A percentile compares a stretch with the other conserved stretches of the same genome.
These are phyloP conservation scores for Hemisphaericaspora subhashii DNA, from an alignment of 1,139 yeast genomes.

Conservation along the genomic window DNA sequence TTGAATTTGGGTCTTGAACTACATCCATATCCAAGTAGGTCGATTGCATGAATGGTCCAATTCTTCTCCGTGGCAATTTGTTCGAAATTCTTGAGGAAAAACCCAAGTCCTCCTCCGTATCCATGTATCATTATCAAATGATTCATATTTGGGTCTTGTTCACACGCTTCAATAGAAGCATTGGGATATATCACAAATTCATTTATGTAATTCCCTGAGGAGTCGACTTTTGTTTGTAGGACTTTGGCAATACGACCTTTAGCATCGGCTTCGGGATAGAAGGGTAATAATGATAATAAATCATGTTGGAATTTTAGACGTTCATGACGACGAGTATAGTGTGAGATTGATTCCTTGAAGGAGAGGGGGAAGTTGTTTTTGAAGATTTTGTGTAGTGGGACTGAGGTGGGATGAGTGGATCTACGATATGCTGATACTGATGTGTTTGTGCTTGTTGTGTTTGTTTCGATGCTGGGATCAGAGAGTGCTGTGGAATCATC, in stretches of 20 bases:
- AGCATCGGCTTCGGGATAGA: constrained; percentile 34
- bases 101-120: constrained; percentile 77
- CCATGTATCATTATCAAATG: constrained; percentile 74
- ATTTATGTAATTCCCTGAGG: constrained; percentile 50
- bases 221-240: constrained; percentile 40
- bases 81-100: constrained; percentile 62
- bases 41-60: constrained; percentile 73
- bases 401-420: constrained; percentile 64
- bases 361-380: constrained; percentile 59
- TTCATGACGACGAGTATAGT: constrained; percentile 44
- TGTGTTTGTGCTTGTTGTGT: background rate
- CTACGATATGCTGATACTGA: constrained; percentile 29
- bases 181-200: constrained; percentile 61
- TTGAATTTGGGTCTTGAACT: constrained; percentile 61
- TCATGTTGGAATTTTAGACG: constrained; percentile 54
- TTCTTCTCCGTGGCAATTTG: constrained; percentile 29
- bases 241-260: constrained; percentile 34
- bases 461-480: background rate
- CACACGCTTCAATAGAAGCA: constrained; percentile 23
- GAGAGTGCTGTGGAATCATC: background rate
- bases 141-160: constrained; percentile 28
- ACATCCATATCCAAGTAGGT: constrained; percentile 75
- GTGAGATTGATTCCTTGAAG: constrained; percentile 49
- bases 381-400: constrained; percentile 53
- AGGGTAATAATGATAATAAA: constrained; percentile 43